Conservation (phyloP, 2,329 filamentous ascomycete species). For the Colletotrichum sp. region DNA sequence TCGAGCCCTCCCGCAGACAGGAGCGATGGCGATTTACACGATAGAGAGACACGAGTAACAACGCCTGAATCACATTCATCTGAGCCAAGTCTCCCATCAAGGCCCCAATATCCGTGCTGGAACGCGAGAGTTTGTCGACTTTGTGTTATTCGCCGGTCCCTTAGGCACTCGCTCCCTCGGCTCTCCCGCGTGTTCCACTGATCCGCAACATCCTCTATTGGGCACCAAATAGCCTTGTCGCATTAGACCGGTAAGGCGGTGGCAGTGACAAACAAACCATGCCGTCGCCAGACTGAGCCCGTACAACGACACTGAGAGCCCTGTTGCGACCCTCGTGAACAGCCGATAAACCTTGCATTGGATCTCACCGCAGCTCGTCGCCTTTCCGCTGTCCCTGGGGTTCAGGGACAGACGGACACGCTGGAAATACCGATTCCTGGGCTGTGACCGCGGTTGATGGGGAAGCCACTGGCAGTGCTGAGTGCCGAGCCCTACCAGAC, state of each 20-base stretch:
- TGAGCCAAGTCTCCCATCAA: background rate
- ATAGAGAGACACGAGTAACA: background rate
- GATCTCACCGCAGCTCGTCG: background rate
- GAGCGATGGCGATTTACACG: background rate
- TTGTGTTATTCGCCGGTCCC: background rate
- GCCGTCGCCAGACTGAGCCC: background rate
- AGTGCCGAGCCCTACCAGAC: background rate
- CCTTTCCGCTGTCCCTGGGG: background rate
- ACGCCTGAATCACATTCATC: background rate
- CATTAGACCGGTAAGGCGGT: background rate
- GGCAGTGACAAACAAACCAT: slow-evolving; percentile 5
- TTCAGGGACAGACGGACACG: background rate
- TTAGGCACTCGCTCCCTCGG: background rate
- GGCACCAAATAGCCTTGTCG: background rate
- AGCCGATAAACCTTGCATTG: background rate
- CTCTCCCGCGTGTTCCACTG: background rate
- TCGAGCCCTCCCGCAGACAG: background rate
- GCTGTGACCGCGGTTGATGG: background rate
- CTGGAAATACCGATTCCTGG: background rate
- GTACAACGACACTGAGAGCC: background rate
- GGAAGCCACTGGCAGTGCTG: background rate
- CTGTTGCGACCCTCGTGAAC: background rate
- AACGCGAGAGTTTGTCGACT: background rate
- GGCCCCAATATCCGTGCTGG: background rate
- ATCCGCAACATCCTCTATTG: background rate